Percentiles rank a stretch among this genome's conserved stretches.
Conservation (phyloP, 1,284 basidiomycete species). For the Mycena sp. region DNA sequence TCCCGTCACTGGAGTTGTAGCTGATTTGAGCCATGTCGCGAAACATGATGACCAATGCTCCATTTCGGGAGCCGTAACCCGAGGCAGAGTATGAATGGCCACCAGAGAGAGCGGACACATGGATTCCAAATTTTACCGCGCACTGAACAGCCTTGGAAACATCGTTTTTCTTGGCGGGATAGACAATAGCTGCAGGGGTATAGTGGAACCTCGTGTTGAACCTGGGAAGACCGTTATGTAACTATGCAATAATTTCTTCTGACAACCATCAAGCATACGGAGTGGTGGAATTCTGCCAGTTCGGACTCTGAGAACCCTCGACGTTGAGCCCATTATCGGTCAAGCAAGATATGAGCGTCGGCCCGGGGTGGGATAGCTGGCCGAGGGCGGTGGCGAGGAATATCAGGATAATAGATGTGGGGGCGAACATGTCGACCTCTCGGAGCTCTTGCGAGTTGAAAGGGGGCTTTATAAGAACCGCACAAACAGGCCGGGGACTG, state of each 20-base stretch:
- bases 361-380: not conserved
- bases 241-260: not conserved
- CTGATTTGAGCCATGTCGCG: conserved; percentile 34
- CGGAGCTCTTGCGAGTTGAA: no score
- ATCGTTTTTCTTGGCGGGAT: conserved; percentile 5
- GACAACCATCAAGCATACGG: not conserved
- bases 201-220: conserved; percentile 19
- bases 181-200: conserved; percentile 14
- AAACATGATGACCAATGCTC: conserved; percentile 39
- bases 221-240: not conserved
- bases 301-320: not conserved
- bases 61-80: conserved; percentile 36
- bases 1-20: conserved; percentile 19
- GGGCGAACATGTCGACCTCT: no score
- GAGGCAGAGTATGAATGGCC: conserved; percentile 39
- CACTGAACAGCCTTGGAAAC: conserved; percentile 6
- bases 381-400: no score
- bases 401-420: no score
- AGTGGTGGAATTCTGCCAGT: not conserved
- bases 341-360: not conserved
- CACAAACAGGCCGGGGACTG: no score
- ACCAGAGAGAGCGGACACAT: conserved; percentile 18
- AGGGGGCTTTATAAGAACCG: no score
- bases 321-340: not conserved
- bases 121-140: not conserved